Conservation (phyloP, 441 rosid species). For the Bocquillonia castaneifolia region DNA sequence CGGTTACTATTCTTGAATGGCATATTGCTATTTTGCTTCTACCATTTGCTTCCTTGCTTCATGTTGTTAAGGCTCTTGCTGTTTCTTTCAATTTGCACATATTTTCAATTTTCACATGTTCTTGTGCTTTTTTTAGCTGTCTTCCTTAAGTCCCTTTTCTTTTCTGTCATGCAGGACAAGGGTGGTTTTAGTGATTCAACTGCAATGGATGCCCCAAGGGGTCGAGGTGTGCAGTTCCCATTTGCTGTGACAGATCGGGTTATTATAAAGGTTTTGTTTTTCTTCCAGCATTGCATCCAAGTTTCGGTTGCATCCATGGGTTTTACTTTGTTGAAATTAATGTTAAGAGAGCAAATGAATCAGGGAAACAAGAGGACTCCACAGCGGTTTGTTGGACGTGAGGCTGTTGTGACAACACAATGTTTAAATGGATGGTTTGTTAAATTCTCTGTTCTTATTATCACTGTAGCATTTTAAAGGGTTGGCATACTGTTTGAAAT, state of each 20-base stretch:
- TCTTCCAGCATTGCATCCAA: slow-evolving; percentile 1
- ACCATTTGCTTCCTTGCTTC: background rate
- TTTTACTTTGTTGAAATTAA: slow-evolving; percentile 22
- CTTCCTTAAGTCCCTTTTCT: background rate
- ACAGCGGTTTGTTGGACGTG: slow-evolving; percentile 91
- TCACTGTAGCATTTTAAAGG: background rate
- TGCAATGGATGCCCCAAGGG: slow-evolving; percentile 47
- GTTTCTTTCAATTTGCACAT: background rate
- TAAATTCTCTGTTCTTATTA: slow-evolving; percentile 8
- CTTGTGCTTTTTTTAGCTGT: background rate
- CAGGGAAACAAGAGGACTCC: slow-evolving; percentile 99
- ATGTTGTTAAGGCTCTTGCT: background rate
- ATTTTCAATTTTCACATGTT: background rate
- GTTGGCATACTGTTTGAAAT: background rate
- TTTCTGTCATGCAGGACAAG: slow-evolving; percentile 50
- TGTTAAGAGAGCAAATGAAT: slow-evolving; percentile 27
- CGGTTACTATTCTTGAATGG: slow-evolving; percentile 7
- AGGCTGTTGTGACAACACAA: slow-evolving; percentile 93
- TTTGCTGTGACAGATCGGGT: slow-evolving; percentile 85
- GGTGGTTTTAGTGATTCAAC: slow-evolving; percentile 46
- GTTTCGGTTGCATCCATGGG: background rate
- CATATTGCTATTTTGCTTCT: background rate
- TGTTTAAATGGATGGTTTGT: slow-evolving; percentile 97
- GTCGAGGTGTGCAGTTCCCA: slow-evolving; percentile 86
- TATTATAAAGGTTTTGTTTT: slow-evolving; percentile 69